Conservation (phyloP, 2,329 filamentous ascomycete genomes). For the Trichoderma polysporum region DNA sequence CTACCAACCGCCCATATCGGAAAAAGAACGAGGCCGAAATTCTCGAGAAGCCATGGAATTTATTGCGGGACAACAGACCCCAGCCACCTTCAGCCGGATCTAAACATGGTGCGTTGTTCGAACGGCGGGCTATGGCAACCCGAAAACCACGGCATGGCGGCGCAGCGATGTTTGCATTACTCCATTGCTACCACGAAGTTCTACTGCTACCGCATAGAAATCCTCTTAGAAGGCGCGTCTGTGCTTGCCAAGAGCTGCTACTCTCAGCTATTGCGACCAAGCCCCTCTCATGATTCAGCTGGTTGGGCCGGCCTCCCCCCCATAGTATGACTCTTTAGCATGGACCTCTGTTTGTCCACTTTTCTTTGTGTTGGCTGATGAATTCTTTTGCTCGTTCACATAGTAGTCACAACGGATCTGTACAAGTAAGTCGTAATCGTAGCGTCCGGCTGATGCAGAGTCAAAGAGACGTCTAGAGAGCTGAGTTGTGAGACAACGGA, state of each 20-base stretch:
- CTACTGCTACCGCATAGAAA: not conserved
- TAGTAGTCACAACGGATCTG: no score
- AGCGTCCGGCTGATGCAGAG: not conserved
- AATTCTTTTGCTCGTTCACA: not conserved
- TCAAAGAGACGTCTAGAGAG: not conserved
- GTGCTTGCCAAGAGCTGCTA: conserved; percentile 14
- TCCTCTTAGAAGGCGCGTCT: not conserved
- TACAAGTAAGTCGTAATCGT: no score
- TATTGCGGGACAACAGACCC: not conserved
- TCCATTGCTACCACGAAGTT: not conserved
- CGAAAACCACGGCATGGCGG: not conserved
- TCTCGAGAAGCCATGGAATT: not conserved
- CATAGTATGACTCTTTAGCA: not conserved
- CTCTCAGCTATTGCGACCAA: not conserved
- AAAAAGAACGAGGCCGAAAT: not conserved
- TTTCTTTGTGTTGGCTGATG: not conserved
- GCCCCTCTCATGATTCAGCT: not conserved
- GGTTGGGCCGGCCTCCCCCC: not conserved
- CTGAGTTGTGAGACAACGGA: conserved; percentile 3
- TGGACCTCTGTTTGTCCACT: not conserved
- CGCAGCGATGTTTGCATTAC: not conserved
- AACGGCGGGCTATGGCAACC: not conserved
- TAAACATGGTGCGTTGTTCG: not conserved
- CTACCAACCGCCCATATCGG: not conserved
- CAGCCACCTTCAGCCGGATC: not conserved